phyloP scores from a whole-genome alignment of 768 basidiomycete species.

The Boletales sp. region DNA sequence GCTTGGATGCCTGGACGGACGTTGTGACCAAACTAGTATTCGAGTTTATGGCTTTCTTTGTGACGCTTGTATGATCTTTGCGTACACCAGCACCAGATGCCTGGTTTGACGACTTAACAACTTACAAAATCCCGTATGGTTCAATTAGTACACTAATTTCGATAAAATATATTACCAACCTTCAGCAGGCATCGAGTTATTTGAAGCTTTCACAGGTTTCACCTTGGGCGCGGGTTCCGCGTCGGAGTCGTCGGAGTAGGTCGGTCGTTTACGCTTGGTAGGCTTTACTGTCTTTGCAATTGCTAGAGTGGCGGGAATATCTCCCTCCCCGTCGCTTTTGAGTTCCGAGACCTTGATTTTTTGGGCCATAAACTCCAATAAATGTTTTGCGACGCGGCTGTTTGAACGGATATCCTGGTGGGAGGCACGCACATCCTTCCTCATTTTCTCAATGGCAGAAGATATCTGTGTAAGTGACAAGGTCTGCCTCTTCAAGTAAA shows the following conservation, averaged over 20 bases:
- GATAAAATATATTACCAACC: slow-evolving; percentile 12
- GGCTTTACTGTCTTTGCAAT: slow-evolving; percentile 9
- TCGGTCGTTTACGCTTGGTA: slow-evolving; percentile 26
- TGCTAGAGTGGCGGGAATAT: slow-evolving; percentile 23
- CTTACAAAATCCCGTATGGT: slow-evolving; percentile 10
- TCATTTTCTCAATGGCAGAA: slow-evolving; percentile 39
- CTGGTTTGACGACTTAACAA: slow-evolving; percentile 8
- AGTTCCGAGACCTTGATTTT: slow-evolving; percentile 32
- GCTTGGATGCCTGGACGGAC: neutral
- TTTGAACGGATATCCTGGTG: slow-evolving; percentile 42
- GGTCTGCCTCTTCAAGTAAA: slow-evolving; percentile 32
- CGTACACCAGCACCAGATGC: neutral
- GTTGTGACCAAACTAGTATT: neutral
- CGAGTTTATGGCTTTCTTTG: neutral
- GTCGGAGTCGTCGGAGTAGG: slow-evolving; percentile 24
- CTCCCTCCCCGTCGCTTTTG: slow-evolving; percentile 30
- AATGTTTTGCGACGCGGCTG: slow-evolving; percentile 30
- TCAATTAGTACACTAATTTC: neutral
- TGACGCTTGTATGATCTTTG: slow-evolving; percentile 1
- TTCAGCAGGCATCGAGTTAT: neutral
- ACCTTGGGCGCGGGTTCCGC: slow-evolving; percentile 11
- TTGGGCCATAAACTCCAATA: slow-evolving; percentile 31
- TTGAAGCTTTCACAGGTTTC: slow-evolving; percentile 9
- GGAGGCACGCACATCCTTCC: slow-evolving; percentile 34
- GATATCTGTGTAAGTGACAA: slow-evolving; percentile 40